Conservation (phyloP, 73 alveolate species). For the Blepharisma stoltei region DNA sequence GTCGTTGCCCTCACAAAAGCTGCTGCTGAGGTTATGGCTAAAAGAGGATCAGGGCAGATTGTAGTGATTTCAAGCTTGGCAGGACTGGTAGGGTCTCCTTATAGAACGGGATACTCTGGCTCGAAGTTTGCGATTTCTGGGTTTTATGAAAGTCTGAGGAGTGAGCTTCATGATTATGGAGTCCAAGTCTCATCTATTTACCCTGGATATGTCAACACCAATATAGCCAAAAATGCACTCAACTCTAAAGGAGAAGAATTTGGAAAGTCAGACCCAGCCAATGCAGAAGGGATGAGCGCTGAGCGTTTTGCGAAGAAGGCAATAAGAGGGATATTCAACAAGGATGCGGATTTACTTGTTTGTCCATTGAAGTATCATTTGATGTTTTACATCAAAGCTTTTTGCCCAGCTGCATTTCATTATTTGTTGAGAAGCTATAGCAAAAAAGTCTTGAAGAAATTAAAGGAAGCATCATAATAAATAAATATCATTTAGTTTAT, state of each 20-base stretch:
- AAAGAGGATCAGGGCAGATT: constrained; percentile 30
- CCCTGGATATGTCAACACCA: constrained; percentile 40
- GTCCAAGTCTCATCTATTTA: constrained; percentile 5
- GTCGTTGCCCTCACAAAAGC: constrained; percentile 37
- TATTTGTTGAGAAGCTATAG: not conserved
- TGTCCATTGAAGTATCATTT: constrained; percentile 12
- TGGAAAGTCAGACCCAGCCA: constrained; percentile 27
- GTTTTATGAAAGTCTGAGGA: constrained; percentile 30
- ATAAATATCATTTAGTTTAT: no score
- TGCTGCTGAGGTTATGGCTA: not conserved
- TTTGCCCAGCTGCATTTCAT: not conserved
- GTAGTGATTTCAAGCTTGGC: constrained; percentile 37
- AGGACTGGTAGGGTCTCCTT: constrained; percentile 34
- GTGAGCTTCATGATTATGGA: constrained; percentile 27
- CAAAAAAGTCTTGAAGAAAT: not conserved
- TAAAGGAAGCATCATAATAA: no score
- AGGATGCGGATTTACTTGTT: constrained; percentile 23
- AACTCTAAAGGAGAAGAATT: constrained; percentile 27
- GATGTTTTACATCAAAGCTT: not conserved
- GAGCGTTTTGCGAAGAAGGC: constrained; percentile 38
- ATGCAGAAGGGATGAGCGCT: constrained; percentile 32
- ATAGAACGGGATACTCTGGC: constrained; percentile 37
- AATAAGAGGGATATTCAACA: constrained; percentile 26
- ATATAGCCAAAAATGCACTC: constrained; percentile 35
- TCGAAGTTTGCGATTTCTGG: constrained; percentile 32